A percentile compares a stretch with the other conserved stretches of the same genome.
Conservation (phyloP, 179 eudicot species). For the Camellia oleifera region DNA sequence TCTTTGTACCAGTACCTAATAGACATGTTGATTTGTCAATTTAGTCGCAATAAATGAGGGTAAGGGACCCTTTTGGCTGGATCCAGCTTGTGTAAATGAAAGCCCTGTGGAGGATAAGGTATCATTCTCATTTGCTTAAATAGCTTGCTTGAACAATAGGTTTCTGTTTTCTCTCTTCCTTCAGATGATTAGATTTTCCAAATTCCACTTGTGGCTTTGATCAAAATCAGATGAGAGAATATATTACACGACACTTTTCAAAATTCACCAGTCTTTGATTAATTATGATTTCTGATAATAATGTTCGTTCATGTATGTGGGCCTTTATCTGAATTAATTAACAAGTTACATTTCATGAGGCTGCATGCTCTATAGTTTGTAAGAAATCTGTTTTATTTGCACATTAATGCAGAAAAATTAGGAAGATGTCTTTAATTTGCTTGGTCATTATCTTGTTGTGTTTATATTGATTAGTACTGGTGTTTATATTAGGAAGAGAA, state of each 20-base stretch:
- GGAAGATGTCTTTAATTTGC: not conserved
- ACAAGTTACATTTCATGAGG: not conserved
- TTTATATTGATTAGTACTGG: slow-evolving; percentile 11
- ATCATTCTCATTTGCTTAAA: slow-evolving; percentile 16
- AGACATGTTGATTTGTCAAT: slow-evolving; percentile 18
- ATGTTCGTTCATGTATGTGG: not conserved
- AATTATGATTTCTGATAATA: not conserved
- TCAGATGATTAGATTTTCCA: not conserved
- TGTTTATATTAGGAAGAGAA: slow-evolving; percentile 17
- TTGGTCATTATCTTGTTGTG: not conserved
- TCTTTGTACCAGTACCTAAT: slow-evolving; percentile 15
- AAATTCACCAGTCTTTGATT: not conserved
- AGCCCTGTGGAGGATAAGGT: slow-evolving; percentile 32
- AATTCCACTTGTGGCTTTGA: not conserved
- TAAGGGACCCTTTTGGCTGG: slow-evolving; percentile 13
- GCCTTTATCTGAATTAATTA: not conserved
- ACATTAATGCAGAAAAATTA: not conserved
- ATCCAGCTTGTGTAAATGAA: slow-evolving; percentile 4
- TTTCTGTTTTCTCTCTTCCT: slow-evolving; percentile 6
- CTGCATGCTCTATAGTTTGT: slow-evolving; percentile 1
- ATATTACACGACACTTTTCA: not conserved
- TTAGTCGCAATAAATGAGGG: slow-evolving; percentile 24
- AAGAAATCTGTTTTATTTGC: not conserved
- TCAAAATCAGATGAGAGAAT: slow-evolving; percentile 1
- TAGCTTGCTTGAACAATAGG: slow-evolving; percentile 3